phyloP scores from a whole-genome alignment of 768 basidiomycete species.

The Mycena maculata region DNA sequence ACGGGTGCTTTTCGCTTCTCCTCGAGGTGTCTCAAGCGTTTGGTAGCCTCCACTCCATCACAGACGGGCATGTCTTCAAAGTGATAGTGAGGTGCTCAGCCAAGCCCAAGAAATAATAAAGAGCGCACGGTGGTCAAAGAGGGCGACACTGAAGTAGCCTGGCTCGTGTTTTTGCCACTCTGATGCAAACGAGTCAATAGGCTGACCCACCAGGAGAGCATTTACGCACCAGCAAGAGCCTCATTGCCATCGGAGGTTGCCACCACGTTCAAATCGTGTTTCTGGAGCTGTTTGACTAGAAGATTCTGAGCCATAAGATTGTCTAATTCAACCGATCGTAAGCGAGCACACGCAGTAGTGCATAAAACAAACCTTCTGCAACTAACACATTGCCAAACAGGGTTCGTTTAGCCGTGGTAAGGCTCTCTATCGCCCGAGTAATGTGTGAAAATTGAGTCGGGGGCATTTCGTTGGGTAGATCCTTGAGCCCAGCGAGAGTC shows the following conservation, averaged over 20 bases:
- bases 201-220: background rate
- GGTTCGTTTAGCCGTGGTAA: slow-evolving; percentile 61
- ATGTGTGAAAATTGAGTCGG: slow-evolving; percentile 50
- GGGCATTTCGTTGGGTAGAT: slow-evolving; percentile 59
- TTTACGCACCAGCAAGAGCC: slow-evolving; percentile 62
- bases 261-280: slow-evolving; percentile 67
- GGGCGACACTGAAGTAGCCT: slow-evolving; percentile 74
- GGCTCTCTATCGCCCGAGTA: slow-evolving; percentile 58
- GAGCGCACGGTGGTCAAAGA: slow-evolving; percentile 79
- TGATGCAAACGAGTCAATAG: slow-evolving; percentile 36
- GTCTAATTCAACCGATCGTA: slow-evolving; percentile 52
- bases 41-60: slow-evolving; percentile 81
- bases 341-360: background rate
- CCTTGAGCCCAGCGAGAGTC: slow-evolving; percentile 68
- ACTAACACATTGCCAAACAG: slow-evolving; percentile 76
- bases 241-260: slow-evolving; percentile 78
- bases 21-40: slow-evolving; percentile 70
- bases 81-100: slow-evolving; percentile 2
- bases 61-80: slow-evolving; percentile 82
- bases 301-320: slow-evolving; percentile 78
- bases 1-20: slow-evolving; percentile 62
- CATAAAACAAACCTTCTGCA: slow-evolving; percentile 66
- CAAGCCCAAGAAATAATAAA: background rate
- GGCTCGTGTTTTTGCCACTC: slow-evolving; percentile 79
- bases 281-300: slow-evolving; percentile 73